phyloP scores from a whole-genome alignment of 1,284 basidiomycete species.

The Irpex sp. region DNA sequence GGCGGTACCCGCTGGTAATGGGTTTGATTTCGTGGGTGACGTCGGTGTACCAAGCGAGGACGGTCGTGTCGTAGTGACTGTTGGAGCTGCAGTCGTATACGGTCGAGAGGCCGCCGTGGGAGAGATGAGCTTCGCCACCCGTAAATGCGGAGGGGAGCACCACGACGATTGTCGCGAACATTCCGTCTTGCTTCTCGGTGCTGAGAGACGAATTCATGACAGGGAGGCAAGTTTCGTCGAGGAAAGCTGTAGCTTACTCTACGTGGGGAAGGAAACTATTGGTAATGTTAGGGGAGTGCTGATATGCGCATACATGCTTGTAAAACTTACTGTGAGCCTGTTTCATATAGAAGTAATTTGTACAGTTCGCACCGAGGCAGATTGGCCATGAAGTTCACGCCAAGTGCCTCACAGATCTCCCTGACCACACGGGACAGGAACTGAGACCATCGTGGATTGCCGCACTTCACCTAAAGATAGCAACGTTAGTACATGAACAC shows the following conservation, averaged over 20 bases:
- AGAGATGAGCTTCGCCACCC: constrained; percentile 38
- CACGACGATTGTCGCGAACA: constrained; percentile 43
- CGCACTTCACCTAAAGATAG: constrained; percentile 2
- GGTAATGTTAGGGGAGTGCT: background rate
- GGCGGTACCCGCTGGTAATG: constrained; percentile 38
- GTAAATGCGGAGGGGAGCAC: constrained; percentile 40
- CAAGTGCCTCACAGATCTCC: constrained; percentile 23
- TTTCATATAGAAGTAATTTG: constrained; percentile 40
- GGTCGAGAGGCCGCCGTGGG: constrained; percentile 28
- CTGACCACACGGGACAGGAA: constrained; percentile 1
- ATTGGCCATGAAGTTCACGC: constrained; percentile 7
- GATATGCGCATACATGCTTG: background rate
- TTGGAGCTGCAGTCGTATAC: constrained; percentile 30
- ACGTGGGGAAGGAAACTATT: constrained; percentile 30
- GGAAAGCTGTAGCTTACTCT: constrained; percentile 21
- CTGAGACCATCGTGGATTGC: constrained; percentile 5
- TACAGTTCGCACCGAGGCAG: constrained; percentile 33
- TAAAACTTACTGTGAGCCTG: constrained; percentile 38
- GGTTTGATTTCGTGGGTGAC: constrained; percentile 43
- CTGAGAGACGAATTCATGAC: constrained; percentile 17
- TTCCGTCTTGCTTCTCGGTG: constrained; percentile 34
- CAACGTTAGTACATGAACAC: background rate
- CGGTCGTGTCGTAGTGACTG: constrained; percentile 28
- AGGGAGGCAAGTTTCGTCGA: background rate
- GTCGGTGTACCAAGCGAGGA: constrained; percentile 48